These are phyloP conservation scores for Pichia norvegensis DNA, from an alignment of 1,139 yeast species.

Conservation along the genomic window DNA sequence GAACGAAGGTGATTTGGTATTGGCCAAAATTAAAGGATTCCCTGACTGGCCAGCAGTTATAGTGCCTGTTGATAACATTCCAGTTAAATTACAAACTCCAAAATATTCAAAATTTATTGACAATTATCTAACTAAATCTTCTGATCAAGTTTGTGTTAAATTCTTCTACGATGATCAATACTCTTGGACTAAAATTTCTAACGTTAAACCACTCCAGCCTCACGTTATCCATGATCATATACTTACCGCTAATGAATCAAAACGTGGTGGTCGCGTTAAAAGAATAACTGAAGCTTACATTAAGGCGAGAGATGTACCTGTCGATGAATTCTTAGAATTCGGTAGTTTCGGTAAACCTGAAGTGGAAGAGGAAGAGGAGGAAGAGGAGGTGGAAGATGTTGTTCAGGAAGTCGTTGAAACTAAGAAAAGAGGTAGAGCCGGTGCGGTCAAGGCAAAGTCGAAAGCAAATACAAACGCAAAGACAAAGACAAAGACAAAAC, in stretches of 20 bases:
- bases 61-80: constrained; percentile 49
- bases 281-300: constrained; percentile 26
- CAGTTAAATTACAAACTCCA: constrained; percentile 49
- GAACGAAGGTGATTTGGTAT: constrained; percentile 35
- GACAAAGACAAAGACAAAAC: neutral
- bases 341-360: constrained; percentile 27
- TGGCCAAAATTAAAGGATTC: constrained; percentile 71
- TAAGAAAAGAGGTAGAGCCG: neutral
- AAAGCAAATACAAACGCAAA: neutral
- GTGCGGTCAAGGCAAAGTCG: neutral
- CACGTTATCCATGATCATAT: constrained; percentile 22
- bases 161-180: constrained; percentile 62
- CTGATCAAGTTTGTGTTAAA: constrained; percentile 36
- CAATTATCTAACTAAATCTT: constrained; percentile 3
- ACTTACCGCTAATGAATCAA: constrained; percentile 21
- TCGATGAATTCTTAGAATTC: constrained; percentile 22
- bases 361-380: constrained; percentile 5
- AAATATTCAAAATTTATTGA: constrained; percentile 28
- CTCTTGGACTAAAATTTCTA: constrained; percentile 48
- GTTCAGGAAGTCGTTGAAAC: neutral
- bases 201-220: constrained; percentile 31
- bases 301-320: constrained; percentile 22
- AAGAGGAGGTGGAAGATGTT: neutral
- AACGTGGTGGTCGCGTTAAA: constrained; percentile 15
- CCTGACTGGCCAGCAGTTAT: constrained; percentile 83